These are phyloP conservation scores for Phytophthora foliorum DNA, from an alignment of 352 stramenopile species.

Conservation along the genomic window DNA sequence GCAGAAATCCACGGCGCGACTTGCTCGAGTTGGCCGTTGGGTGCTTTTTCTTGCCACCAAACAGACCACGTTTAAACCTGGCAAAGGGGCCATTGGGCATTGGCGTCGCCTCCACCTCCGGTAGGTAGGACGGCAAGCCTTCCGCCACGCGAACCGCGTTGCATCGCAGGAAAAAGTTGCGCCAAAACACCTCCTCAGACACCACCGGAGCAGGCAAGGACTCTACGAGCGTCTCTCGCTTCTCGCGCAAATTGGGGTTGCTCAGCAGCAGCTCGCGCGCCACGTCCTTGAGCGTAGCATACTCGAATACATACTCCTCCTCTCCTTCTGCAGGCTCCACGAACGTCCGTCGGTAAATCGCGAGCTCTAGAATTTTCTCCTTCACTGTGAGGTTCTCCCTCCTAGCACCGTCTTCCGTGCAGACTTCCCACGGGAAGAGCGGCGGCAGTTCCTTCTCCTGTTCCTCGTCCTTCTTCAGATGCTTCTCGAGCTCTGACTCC, in stretches of 20 bases:
- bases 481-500: constrained; percentile 16
- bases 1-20: constrained; percentile 47
- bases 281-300: constrained; percentile 58
- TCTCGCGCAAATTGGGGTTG: constrained; percentile 74
- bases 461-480: constrained; percentile 5
- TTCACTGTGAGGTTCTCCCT: constrained; percentile 50
- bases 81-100: constrained; percentile 47
- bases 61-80: constrained; percentile 58
- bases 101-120: constrained; percentile 39
- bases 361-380: constrained; percentile 69
- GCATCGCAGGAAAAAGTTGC: constrained; percentile 79
- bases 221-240: constrained; percentile 56
- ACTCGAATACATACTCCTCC: constrained; percentile 74
- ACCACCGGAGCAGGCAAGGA: constrained; percentile 45
- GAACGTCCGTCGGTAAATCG: constrained; percentile 71
- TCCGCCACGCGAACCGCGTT: constrained; percentile 57
- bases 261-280: constrained; percentile 57
- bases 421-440: constrained; percentile 65
- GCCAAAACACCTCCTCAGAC: constrained; percentile 69
- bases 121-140: constrained; percentile 59
- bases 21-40: constrained; percentile 46
- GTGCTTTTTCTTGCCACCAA: constrained; percentile 50
- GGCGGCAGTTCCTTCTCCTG: constrained; percentile 23
- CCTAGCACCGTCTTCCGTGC: constrained; percentile 42
- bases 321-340: constrained; percentile 65